Percentiles rank a stretch among this genome's conserved stretches.
Evolutionary conservation across 768 basidiomycete genomes (phyloP).

Genomic region (Mrakia frigida): DNA sequence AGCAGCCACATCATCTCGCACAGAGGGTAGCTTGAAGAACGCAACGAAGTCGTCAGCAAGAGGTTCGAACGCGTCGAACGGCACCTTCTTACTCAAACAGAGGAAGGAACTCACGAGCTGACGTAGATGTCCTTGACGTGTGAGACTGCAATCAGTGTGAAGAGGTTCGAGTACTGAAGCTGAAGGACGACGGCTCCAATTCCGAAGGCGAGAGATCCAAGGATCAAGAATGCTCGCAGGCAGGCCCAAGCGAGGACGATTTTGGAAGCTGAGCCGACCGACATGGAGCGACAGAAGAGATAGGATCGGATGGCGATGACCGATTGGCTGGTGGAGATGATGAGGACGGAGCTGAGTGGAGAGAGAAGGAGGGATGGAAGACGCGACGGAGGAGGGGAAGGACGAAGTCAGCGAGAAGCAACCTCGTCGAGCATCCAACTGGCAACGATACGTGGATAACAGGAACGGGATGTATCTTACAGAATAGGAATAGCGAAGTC

Average conservation of each 20-base stretch:
- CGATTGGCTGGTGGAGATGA: not conserved
- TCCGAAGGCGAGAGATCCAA: not conserved
- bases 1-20: slow-evolving; percentile 1
- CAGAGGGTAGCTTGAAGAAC: not conserved
- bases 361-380: not conserved
- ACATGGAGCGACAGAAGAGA: slow-evolving; percentile 1
- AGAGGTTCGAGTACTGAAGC: not conserved
- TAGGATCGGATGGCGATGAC: not conserved
- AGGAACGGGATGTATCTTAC: too few relatives aligned
- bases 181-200: not conserved
- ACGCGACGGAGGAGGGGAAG: too few relatives aligned
- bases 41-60: not conserved
- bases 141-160: not conserved
- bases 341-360: not conserved
- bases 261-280: not conserved
- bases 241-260: not conserved
- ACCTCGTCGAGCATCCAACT: too few relatives aligned
- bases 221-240: not conserved
- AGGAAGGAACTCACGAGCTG: not conserved
- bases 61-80: not conserved
- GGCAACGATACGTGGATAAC: too few relatives aligned
- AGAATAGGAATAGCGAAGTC: not conserved
- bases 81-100: too few relatives aligned
- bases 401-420: too few relatives aligned
- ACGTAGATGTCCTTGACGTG: not conserved